Base-by-base conservation (phyloP, 2,329 filamentous ascomycete genomes). In the Aspergillus candidus region DNA sequence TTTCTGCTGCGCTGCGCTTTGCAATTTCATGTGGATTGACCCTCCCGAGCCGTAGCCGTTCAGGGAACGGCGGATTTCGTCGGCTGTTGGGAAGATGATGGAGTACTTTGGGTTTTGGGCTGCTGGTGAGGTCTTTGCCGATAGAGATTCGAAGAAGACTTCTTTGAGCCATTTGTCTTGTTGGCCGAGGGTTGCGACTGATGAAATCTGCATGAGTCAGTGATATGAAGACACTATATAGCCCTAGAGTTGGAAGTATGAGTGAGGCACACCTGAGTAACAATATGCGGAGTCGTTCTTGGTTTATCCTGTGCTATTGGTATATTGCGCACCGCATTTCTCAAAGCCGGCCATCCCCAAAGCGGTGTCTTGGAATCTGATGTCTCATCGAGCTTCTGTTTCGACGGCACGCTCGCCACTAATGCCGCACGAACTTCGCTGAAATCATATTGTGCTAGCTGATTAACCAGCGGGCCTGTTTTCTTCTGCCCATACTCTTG, bases 11-110 rank as follows among this genome's bases (percentile, higher is more conserved):
- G 83, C 74, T 2, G 74, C 53, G 1, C 82, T 86, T 52, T 86
- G 77, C 2, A 82, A 79, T 59, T 88, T 93, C 56, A 82, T 87
- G 58, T 94, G 88, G 44, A 95, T 93, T 0, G 88, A 91, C 2
- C 67, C 76, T 0, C 89, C 89, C 0, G 87, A 87, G 2, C 57
- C 65, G 58, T 94, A 94, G 5, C 89, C 89, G 56, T 89, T 84
- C 0, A 94, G 62, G 0, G 84, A 90, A 33, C 71, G 72, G 12
- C 87, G 79, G 45, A 95, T 85, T 60, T 94, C 88, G 41, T 86
- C 77, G 0, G 84, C 72, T 0, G 88, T 91, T 0, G 89, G 89
- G 53, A 91, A 95, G 4, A 95, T 76, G 32, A 95, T 74, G 39
- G 81, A 84, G 66, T 85, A 83, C 4, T 66, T 71, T 1, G 81